Base-by-base conservation (phyloP, 2,329 filamentous ascomycete genomes). In the Zopfia rhizophila region DNA sequence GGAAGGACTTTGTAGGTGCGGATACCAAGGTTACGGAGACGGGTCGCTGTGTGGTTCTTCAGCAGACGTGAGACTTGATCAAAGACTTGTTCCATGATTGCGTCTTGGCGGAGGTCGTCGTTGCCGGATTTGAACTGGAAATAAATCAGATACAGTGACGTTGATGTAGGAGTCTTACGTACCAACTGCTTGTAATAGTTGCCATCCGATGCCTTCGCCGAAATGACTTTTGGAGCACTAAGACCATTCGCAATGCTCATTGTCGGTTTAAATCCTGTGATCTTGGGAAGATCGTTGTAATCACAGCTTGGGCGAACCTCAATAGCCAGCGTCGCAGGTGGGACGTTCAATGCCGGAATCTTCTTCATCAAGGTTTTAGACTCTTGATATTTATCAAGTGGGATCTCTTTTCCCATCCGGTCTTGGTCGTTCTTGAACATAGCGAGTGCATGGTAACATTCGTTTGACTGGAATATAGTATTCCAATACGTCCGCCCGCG, bases 41-140 rank as follows among this genome's bases (percentile, higher is more conserved):
- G 88, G 2, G 94, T 97, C 10, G 87, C 83, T 43, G 90, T 87
- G 69, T 97, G 91, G 36, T 90, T 87, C 67, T 90, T 89, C 18
- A 99, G 78, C 16, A 99, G 83, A 38, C 90, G 89, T 46, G 91
- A 97, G 16, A 97, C 94, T 72, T 96, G 91, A 47, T 92, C 90
- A 69, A 99, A 99, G 1, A 99, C 94, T 73, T 99, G 94, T 72
- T 99, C 95, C 95, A 99, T 99, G 78, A 86, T 99, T 31, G 93
- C 91, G 65, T 99, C 94, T 75, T 99, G 94, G 7, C 95, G 89
- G 10, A 99, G 82, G 67, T 99, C 93, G 69, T 99, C 94, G 65
- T 93, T 93, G 13, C 94, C 92, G 52, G 91, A 91, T 78, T 99
- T 99, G 67, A 96, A 86, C 79, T 85, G n/a, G 11, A 19, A 28